phyloP scores from a whole-genome alignment of 331 rosid species.

The Dryas integrifolia region DNA sequence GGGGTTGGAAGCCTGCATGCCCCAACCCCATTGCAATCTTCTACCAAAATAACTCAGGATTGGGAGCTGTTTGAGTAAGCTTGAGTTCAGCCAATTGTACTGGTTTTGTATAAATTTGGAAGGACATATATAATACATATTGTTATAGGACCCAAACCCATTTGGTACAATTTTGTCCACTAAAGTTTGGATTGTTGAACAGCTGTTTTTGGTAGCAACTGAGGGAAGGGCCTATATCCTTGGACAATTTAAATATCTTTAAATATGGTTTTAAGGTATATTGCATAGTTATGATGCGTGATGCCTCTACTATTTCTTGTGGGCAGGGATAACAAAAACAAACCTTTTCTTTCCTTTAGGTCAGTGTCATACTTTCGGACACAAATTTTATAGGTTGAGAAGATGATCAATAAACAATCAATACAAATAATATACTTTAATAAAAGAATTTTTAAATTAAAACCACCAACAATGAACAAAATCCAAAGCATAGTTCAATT shows the following conservation, averaged over 20 bases:
- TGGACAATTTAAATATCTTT: slow-evolving; percentile 5
- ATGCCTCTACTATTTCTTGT: neutral
- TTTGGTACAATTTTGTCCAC: neutral
- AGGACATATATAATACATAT: neutral
- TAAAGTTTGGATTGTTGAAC: slow-evolving; percentile 7
- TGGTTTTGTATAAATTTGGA: neutral
- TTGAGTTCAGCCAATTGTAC: neutral
- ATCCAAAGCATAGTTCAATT: too few relatives aligned
- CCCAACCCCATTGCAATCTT: slow-evolving; percentile 33
- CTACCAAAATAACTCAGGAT: slow-evolving; percentile 52
- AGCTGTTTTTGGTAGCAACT: slow-evolving; percentile 12
- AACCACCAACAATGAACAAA: too few relatives aligned
- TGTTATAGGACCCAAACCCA: neutral
- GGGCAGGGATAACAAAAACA: too few relatives aligned
- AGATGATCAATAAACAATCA: too few relatives aligned
- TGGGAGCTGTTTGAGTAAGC: slow-evolving; percentile 62
- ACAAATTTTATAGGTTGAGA: too few relatives aligned
- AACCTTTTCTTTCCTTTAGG: too few relatives aligned
- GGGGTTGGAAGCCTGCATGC: slow-evolving; percentile 48
- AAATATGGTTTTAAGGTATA: neutral
- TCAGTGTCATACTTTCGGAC: too few relatives aligned
- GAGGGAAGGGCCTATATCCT: neutral
- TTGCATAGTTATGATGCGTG: neutral
- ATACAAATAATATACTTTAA: too few relatives aligned
- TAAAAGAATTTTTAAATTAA: too few relatives aligned